phyloP scores from a whole-genome alignment of 2,329 filamentous ascomycete species.

The Leptographium wingfieldii region DNA sequence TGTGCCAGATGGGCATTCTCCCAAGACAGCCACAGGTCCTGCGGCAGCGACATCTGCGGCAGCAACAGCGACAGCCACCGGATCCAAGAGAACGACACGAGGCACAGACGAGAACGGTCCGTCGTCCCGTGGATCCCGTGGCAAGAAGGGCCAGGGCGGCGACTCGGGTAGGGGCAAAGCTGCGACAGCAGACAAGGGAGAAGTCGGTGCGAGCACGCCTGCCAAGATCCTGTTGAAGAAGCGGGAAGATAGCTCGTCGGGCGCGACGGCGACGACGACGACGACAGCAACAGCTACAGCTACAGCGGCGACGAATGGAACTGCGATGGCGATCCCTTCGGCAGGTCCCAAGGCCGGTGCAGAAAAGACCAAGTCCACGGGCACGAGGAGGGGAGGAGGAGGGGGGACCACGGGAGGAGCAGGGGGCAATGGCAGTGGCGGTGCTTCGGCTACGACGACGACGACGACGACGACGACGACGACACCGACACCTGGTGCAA shows the following conservation, averaged over 20 bases:
- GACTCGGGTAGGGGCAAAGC: constrained; percentile 13
- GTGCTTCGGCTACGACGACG: constrained; percentile 13
- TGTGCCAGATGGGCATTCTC: no score
- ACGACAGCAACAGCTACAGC: constrained; percentile 12
- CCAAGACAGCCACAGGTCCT: neutral
- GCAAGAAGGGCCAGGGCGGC: constrained; percentile 11
- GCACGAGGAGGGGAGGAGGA: no score
- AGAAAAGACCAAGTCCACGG: neutral
- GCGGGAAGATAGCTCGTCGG: constrained; percentile 16
- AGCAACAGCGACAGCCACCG: neutral
- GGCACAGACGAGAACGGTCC: neutral
- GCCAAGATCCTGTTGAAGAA: constrained; percentile 27
- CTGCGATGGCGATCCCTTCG: constrained; percentile 9
- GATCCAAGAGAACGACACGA: neutral
- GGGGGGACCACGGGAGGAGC: no score
- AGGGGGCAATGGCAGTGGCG: no score
- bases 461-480: constrained; percentile 7
- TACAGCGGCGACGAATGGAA: constrained; percentile 8
- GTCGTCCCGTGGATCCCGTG: constrained; percentile 5
- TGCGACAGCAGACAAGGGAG: constrained; percentile 16
- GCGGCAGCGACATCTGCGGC: neutral
- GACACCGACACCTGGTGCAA: constrained; percentile 28
- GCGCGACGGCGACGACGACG: constrained; percentile 11
- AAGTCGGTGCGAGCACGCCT: constrained; percentile 13
- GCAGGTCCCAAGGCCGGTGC: neutral